Base-by-base conservation (phyloP, 2,329 filamentous ascomycete genomes). In the Cercospora zeae-maydis region DNA sequence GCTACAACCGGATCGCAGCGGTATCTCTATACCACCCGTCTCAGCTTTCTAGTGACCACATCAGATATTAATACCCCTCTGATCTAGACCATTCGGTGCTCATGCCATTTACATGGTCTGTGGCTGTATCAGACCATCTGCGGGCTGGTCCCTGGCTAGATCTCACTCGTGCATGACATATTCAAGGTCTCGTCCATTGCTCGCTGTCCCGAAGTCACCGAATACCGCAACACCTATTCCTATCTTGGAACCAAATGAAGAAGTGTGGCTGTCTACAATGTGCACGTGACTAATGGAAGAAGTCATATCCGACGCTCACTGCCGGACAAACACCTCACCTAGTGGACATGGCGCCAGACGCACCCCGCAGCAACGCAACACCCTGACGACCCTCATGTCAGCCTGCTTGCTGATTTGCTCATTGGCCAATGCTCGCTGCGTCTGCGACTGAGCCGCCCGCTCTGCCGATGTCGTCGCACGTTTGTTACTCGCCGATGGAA, bases 401-500 rank as follows among this genome's bases (percentile, higher is more conserved):
- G 34, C 31, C 56, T 24, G 42, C n/a, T 21, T 58, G 39, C 56
- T 36, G 31, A 59, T 52, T 59, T 36, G 57, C 47, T 52, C 45
- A 31, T 34, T 59, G 47, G 27, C 30, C 57, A 52, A 52, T 59
- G 57, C 47, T 4, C 34, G 31, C 54, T 57, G 54, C 45, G 33
- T 53, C 33, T 21, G 37, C 37, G 34, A 30, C 34, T 45, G 54
- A 33, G 54, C 54, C 45, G 57, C 57, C 24, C 34, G 33, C 19
- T 59, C 57, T 59, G 57, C 57, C 57, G 57, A 11, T 30, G 33
- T 59, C 16, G 57, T 47, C 47, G 57, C 57, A 49, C 31, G 16
- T 30, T 36, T 47, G 42, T 27, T 58, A 30, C 45, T 54, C 52
- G 54, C 62, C 62, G 62, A 64, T 31, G 57, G 58, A 64, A 61